These are phyloP conservation scores for Penicillium riverlandense DNA, from an alignment of 495 filamentous ascomycete genomes.

Conservation along the genomic window DNA sequence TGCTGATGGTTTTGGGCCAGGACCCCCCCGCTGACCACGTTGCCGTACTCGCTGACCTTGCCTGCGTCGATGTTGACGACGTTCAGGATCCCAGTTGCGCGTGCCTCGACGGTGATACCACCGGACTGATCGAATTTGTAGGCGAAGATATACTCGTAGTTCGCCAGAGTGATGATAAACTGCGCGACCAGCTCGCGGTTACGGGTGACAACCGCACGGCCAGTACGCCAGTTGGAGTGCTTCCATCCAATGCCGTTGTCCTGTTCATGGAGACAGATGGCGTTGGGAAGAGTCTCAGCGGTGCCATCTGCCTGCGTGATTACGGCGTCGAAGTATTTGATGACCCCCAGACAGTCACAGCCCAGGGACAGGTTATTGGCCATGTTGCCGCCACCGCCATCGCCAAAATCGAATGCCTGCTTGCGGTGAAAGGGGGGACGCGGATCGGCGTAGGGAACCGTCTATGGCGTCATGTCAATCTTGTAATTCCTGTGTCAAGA, in stretches of 20 bases:
- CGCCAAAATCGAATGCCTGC: constrained; percentile 89
- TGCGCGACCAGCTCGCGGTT: constrained; percentile 83
- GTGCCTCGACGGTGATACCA: constrained; percentile 89
- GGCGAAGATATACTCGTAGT: constrained; percentile 94
- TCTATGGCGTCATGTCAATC: too few species aligned
- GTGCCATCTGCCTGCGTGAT: constrained; percentile 76
- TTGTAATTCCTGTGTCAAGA: too few species aligned
- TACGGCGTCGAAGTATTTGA: constrained; percentile 82
- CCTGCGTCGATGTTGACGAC: constrained; percentile 83
- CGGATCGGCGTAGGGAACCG: constrained; percentile 86
- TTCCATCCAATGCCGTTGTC: constrained; percentile 92
- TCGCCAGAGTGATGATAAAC: constrained; percentile 92
- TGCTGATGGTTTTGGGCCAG: constrained; percentile 82
- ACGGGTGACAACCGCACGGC: constrained; percentile 77
- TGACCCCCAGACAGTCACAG: constrained; percentile 92
- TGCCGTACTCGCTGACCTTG: constrained; percentile 70
- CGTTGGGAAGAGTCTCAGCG: constrained; percentile 79
- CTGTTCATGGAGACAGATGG: constrained; percentile 96
- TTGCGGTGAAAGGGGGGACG: constrained; percentile 90
- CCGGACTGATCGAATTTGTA: constrained; percentile 95
- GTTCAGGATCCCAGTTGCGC: constrained; percentile 91
- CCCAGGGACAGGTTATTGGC: constrained; percentile 83
- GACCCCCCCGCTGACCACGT: constrained; percentile 80
- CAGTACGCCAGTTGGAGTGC: constrained; percentile 91
- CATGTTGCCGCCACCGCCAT: constrained; percentile 95